These are phyloP conservation scores for Candida incommunis DNA, from an alignment of 805 yeast species.

Conservation along the genomic window DNA sequence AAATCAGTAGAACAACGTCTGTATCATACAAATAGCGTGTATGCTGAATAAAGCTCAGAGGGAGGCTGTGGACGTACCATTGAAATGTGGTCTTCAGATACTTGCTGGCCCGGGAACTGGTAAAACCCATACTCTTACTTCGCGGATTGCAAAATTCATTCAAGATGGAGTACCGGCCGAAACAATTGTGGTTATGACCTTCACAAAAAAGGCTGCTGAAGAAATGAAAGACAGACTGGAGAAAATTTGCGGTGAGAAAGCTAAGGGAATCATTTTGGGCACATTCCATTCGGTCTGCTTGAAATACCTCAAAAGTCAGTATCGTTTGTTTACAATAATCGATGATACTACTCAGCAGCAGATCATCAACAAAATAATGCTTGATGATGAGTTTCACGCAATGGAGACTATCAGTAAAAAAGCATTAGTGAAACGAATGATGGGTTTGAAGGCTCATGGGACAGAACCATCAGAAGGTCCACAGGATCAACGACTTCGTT, in stretches of 20 bases:
- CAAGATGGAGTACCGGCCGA: constrained; percentile 39
- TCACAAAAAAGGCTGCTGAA: constrained; percentile 82
- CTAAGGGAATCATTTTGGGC: constrained; percentile 47
- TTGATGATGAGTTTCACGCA: constrained; percentile 6
- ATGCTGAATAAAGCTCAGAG: constrained; percentile 28
- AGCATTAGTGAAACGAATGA: background rate
- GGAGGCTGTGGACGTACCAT: constrained; percentile 30
- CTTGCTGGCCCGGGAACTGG: constrained; percentile 60
- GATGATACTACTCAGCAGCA: constrained; percentile 48
- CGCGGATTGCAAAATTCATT: constrained; percentile 63
- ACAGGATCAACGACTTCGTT: background rate
- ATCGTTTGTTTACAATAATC: constrained; percentile 45
- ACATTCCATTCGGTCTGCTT: constrained; percentile 83
- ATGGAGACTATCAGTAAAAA: background rate
- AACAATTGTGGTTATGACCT: constrained; percentile 71
- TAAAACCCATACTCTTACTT: constrained; percentile 71
- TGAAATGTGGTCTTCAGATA: constrained; percentile 30
- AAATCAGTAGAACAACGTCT: too few species aligned
- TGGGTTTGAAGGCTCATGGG: background rate
- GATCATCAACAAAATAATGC: constrained; percentile 30
- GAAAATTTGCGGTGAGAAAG: constrained; percentile 10
- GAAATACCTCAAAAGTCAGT: constrained; percentile 41
- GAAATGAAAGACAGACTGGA: constrained; percentile 62
- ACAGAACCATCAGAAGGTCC: background rate
- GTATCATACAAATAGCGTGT: too few species aligned